Evolutionary conservation across 2,329 filamentous ascomycete genomes (phyloP).

Genomic region (Sclerotinia sclerotiorum): DNA sequence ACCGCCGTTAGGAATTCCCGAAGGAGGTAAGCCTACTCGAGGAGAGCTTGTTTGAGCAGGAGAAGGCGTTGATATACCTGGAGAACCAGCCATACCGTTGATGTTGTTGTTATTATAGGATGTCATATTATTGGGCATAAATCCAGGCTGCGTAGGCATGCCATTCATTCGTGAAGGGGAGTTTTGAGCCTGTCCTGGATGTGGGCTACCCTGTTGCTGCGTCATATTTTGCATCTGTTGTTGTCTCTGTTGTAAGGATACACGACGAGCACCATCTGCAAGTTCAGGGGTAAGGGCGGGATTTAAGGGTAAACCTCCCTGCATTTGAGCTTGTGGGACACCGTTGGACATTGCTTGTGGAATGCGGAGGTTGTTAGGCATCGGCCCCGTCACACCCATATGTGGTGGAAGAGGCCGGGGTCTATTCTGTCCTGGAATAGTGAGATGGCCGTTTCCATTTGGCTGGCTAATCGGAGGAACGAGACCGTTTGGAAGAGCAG

Average conservation of each 20-base stretch:
- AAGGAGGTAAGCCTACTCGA: conserved; percentile 32
- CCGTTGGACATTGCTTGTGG: conserved; percentile 53
- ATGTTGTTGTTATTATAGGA: conserved; percentile 50
- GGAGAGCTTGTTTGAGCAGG: conserved; percentile 38
- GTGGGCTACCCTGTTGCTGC: conserved; percentile 35
- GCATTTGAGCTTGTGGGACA: conserved; percentile 69
- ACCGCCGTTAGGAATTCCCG: conserved; percentile 20
- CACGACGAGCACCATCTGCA: conserved; percentile 63
- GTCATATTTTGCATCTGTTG: conserved; percentile 31
- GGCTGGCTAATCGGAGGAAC: conserved; percentile 31
- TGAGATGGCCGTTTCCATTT: conserved; percentile 24
- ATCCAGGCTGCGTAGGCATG: conserved; percentile 35
- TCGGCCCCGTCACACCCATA: conserved; percentile 41
- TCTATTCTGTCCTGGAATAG: conserved; percentile 38
- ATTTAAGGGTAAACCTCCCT: conserved; percentile 57
- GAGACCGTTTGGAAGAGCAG: conserved; percentile 30
- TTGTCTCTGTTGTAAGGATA: conserved; percentile 46
- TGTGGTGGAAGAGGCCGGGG: conserved; percentile 35
- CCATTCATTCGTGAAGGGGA: conserved; percentile 44
- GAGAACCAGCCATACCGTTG: conserved; percentile 49
- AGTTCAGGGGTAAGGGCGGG: conserved; percentile 53
- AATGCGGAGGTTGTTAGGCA: conserved; percentile 37
- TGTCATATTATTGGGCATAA: conserved; percentile 48
- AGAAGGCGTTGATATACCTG: conserved; percentile 32
- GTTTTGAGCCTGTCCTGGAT: conserved; percentile 38